Conservation (phyloP, 805 yeast species). For the Starmerella khaoyaiensis region DNA sequence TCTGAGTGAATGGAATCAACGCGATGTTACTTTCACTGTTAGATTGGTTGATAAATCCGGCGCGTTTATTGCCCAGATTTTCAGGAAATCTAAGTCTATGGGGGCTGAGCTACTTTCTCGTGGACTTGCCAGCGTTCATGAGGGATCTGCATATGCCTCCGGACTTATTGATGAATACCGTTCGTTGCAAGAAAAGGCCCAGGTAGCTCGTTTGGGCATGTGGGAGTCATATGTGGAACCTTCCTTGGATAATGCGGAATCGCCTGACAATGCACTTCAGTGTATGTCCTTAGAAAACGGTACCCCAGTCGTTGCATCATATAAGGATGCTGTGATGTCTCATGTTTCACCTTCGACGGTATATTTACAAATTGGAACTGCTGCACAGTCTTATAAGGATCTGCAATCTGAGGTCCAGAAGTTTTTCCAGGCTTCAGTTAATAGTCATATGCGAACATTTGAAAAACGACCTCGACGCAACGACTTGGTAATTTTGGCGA, state of each 20-base stretch:
- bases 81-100: slow-evolving; percentile 28
- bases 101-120: slow-evolving; percentile 44
- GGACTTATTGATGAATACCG: slow-evolving; percentile 41
- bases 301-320: slow-evolving; percentile 15
- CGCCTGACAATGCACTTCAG: slow-evolving; percentile 29
- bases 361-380: slow-evolving; percentile 20
- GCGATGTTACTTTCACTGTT: slow-evolving; percentile 59
- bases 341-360: slow-evolving; percentile 20
- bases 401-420: slow-evolving; percentile 22
- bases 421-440: slow-evolving; percentile 26
- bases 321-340: slow-evolving; percentile 29
- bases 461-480: slow-evolving; percentile 35
- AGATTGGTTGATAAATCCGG: slow-evolving; percentile 65
- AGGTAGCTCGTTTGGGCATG: slow-evolving; percentile 41
- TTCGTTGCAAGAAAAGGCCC: slow-evolving; percentile 54
- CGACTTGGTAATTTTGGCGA: slow-evolving; percentile 44
- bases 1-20: slow-evolving; percentile 47
- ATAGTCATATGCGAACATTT: slow-evolving; percentile 23
- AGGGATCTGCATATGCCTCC: slow-evolving; percentile 46
- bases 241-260: slow-evolving; percentile 18
- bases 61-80: slow-evolving; percentile 64
- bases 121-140: slow-evolving; percentile 57
- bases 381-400: slow-evolving; percentile 17
- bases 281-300: slow-evolving; percentile 6
- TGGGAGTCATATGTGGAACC: slow-evolving; percentile 43